Evolutionary conservation across 805 yeast genomes (phyloP), one percentile per base, ranked within the genome.

Genomic region (Metschnikowia baotianmanensis): DNA sequence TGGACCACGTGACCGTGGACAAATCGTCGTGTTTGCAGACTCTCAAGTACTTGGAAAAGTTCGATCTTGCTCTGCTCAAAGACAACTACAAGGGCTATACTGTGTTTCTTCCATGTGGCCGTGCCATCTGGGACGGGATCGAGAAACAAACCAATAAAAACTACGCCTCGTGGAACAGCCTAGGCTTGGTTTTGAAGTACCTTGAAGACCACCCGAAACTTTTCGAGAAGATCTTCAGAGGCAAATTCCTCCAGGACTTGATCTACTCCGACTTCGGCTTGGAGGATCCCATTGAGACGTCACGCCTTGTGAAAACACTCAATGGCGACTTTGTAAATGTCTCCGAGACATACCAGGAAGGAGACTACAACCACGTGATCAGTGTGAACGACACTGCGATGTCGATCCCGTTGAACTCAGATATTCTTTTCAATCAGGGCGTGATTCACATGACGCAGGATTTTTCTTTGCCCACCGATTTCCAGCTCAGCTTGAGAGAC

Each of bases 361-460:
- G 53, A 0, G 50, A 53, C 13, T 42, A 33, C 30, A 54, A 52
- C 31, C 63, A 61, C 43, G 27, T 50, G 5, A 48, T 70, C 28
- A 46, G 43, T 9, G 26, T 69, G 7, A 69, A 72, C 48, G 46
- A 54, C 23, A 62, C 71, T 1, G 32, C 40, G 9, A 26, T 76
- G 4, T 46, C 62, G 1, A 45, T 75, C 1, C 66, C 72, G 0
- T 50, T 71, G 38, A 72, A 76, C 43, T 62, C 77, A 1, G 96
- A 90, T 56, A 74, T 86, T 6, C 56, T 90, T 11, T 90, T 86
- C 57, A 80, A 77, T 47, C 83, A 85, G 57, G 98, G 98, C 1
- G 96, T 90, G 0, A 77, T 85, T 1, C 96, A 87, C 57, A 80
- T 90, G 1, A 65, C 85, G 10, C 65, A 72, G 26, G 59, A 71